Percentiles rank a stretch among this genome's conserved stretches.
Evolutionary conservation across 495 filamentous ascomycete species (phyloP).

Genomic region (Tetracladium marchalianum): DNA sequence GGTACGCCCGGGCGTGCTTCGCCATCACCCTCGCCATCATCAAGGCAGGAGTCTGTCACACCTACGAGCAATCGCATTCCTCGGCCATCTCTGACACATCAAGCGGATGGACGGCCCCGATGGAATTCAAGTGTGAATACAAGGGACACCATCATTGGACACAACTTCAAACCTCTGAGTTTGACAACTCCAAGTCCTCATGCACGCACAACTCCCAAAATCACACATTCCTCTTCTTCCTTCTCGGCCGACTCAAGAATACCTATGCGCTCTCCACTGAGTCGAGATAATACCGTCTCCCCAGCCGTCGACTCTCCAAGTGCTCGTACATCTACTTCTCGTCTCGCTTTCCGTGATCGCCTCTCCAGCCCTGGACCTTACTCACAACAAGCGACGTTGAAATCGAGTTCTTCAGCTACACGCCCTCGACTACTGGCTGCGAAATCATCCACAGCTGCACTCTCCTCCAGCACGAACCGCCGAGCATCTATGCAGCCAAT

Average conservation of each 20-base stretch:
- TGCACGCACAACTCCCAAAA: slow-evolving; percentile 31
- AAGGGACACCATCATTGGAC: slow-evolving; percentile 53
- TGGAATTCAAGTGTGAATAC: slow-evolving; percentile 75
- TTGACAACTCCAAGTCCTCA: slow-evolving; percentile 52
- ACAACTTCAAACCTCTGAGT: slow-evolving; percentile 55
- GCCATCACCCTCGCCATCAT: slow-evolving; percentile 36
- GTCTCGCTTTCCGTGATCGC: slow-evolving; percentile 39
- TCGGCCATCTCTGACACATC: slow-evolving; percentile 27
- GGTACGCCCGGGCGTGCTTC: slow-evolving; percentile 30
- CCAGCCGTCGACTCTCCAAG: slow-evolving; percentile 28
- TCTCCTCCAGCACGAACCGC: slow-evolving; percentile 23
- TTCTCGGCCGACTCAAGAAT: slow-evolving; percentile 30
- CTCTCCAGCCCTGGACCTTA: slow-evolving; percentile 31
- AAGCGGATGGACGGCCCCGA: slow-evolving; percentile 51
- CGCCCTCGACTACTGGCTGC: slow-evolving; percentile 18
- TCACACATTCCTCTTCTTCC: slow-evolving; percentile 25
- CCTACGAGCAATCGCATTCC: slow-evolving; percentile 42
- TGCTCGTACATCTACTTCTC: slow-evolving; percentile 21
- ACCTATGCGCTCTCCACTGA: slow-evolving; percentile 33
- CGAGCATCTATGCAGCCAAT: slow-evolving; percentile 34
- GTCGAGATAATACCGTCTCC: slow-evolving; percentile 27
- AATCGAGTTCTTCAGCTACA: slow-evolving; percentile 18
- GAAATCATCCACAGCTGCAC: slow-evolving; percentile 24
- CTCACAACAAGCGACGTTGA: slow-evolving; percentile 18
- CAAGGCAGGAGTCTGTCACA: slow-evolving; percentile 40